Evolutionary conservation across 2,329 filamentous ascomycete genomes (phyloP).

Genomic region (Paraconiothyrium brasiliense): DNA sequence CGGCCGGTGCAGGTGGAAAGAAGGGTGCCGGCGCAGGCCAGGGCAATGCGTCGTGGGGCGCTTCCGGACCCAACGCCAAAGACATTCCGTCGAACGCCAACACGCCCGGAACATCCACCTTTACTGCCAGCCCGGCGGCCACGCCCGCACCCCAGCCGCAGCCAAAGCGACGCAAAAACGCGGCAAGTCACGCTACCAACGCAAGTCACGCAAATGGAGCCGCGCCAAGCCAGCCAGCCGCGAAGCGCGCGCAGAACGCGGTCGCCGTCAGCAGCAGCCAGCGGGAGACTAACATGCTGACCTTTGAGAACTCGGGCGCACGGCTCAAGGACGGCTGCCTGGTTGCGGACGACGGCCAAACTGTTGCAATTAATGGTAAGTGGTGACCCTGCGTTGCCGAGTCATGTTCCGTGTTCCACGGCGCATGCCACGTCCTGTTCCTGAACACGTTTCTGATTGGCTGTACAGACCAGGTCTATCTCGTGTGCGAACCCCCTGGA

Average conservation of each 20-base stretch:
- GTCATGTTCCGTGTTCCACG: conserved; percentile 26
- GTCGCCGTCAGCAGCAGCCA: conserved; percentile 49
- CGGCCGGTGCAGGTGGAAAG: conserved; percentile 48
- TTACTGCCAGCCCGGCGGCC: conserved; percentile 59
- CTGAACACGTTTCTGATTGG: conserved; percentile 48
- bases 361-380: conserved; percentile 83
- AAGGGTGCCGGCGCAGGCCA: conserved; percentile 51
- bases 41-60: conserved; percentile 51
- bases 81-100: conserved; percentile 43
- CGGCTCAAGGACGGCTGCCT: conserved; percentile 79
- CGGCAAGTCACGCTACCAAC: conserved; percentile 51
- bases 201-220: conserved; percentile 47
- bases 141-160: conserved; percentile 28
- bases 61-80: conserved; percentile 45
- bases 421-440: conserved; percentile 41
- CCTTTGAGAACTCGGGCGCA: conserved; percentile 77
- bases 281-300: conserved; percentile 85
- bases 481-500: conserved; percentile 95
- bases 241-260: conserved; percentile 47
- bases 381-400: conserved; percentile 25
- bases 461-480: conserved; percentile 81
- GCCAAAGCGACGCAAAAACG: conserved; percentile 86
- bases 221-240: conserved; percentile 51
- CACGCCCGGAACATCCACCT: conserved; percentile 68
- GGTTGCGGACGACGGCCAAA: conserved; percentile 89